Conservation (phyloP, 345 rosid genomes). For the Moricandia moricandioides region DNA sequence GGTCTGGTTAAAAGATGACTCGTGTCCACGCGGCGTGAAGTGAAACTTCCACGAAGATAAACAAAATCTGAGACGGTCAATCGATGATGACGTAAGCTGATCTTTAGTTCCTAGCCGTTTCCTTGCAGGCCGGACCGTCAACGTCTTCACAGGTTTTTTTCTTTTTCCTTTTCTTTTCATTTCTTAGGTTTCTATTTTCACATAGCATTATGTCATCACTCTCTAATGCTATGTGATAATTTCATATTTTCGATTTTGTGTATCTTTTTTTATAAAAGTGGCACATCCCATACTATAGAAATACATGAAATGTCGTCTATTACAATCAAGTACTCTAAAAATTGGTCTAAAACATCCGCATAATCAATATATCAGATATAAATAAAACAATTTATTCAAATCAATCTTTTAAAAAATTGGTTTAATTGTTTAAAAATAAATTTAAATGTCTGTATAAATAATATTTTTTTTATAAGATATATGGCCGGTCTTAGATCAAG, state of each 20-base stretch:
- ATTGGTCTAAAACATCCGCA: too few species aligned
- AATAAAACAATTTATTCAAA: too few species aligned
- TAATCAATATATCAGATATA: too few species aligned
- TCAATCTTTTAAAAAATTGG: too few species aligned
- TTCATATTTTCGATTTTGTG: not conserved
- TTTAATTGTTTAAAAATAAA: too few species aligned
- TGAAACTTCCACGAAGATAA: slow-evolving; percentile 3
- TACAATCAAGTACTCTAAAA: too few species aligned
- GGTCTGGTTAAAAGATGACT: not conserved
- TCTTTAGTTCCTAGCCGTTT: slow-evolving; percentile 18
- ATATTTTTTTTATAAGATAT: too few species aligned
- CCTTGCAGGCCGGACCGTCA: slow-evolving; percentile 33
- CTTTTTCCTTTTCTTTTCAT: not conserved
- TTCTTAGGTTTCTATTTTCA: not conserved
- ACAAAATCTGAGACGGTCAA: slow-evolving; percentile 22
- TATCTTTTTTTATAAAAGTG: not conserved
- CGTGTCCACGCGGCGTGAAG: not conserved
- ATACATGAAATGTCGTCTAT: too few species aligned
- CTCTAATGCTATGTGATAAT: not conserved
- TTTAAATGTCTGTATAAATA: too few species aligned
- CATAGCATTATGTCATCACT: not conserved
- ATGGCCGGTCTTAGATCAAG: too few species aligned
- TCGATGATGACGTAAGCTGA: slow-evolving; percentile 21
- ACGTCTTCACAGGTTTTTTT: slow-evolving; percentile 15
- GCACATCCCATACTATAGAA: not conserved